Conservation (phyloP, 352 stramenopile species). For the Phytophthora meadii region DNA sequence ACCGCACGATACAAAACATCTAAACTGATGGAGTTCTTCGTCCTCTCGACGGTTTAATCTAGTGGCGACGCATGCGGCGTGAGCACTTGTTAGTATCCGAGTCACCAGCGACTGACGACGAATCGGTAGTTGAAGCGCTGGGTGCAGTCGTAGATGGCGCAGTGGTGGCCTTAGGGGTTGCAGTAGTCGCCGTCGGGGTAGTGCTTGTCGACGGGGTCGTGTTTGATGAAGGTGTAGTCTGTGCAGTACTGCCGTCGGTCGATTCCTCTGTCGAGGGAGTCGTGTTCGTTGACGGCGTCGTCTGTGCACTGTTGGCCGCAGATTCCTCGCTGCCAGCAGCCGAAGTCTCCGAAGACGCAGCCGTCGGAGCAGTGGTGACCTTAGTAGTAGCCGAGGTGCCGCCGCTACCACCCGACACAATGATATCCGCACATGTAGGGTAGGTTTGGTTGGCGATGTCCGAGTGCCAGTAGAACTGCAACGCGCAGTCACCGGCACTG, state of each 20-base stretch:
- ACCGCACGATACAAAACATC: conserved; percentile 23
- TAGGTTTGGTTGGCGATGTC: conserved; percentile 68
- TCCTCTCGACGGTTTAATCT: conserved; percentile 9
- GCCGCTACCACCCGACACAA: background rate
- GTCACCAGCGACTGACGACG: conserved; percentile 20
- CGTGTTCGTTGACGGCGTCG: conserved; percentile 1
- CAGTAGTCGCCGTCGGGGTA: conserved; percentile 16
- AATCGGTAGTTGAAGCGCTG: conserved; percentile 7
- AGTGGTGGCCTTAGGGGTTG: conserved; percentile 9
- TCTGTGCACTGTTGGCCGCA: background rate
- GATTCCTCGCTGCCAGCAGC: conserved; percentile 5
- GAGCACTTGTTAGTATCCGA: conserved; percentile 25
- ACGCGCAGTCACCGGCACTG: conserved; percentile 46
- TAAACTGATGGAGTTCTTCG: background rate
- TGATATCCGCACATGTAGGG: conserved; percentile 49
- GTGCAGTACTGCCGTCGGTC: conserved; percentile 6
- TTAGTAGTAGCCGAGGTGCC: conserved; percentile 21
- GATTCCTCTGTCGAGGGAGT: conserved; percentile 1
- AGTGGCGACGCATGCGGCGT: conserved; percentile 32
- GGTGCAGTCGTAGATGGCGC: conserved; percentile 13
- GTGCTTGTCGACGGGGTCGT: conserved; percentile 5
- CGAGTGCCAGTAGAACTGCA: conserved; percentile 75
- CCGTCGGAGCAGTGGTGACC: conserved; percentile 4
- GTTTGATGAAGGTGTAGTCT: conserved; percentile 13
- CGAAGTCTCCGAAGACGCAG: conserved; percentile 7